Conservation (phyloP, 805 yeast genomes). For the Millerozyma acaciae region DNA sequence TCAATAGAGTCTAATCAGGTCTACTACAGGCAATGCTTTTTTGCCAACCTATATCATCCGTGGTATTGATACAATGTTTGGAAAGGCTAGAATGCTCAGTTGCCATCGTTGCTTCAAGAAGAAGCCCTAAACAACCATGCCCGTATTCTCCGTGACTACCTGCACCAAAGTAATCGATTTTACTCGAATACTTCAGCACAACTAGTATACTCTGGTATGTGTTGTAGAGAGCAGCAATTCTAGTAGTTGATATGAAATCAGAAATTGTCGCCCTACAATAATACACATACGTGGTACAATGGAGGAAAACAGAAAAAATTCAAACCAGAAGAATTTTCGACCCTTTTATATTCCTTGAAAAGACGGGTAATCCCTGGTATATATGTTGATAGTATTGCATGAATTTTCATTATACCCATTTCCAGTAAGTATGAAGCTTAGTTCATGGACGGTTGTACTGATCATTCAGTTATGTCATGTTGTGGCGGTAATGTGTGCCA, state of each 20-base stretch:
- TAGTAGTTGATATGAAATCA: conserved; percentile 19
- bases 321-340: conserved; percentile 11
- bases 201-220: conserved; percentile 44
- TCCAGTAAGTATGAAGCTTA: not conserved
- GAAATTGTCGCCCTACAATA: conserved; percentile 45
- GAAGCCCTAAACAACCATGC: conserved; percentile 25
- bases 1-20: conserved; percentile 4
- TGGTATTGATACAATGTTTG: conserved; percentile 23
- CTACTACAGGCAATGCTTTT: conserved; percentile 1
- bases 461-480: not conserved
- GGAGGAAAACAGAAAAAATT: conserved; percentile 7
- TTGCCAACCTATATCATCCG: not conserved
- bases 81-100: conserved; percentile 42
- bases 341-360: not conserved
- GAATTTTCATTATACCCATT: no score
- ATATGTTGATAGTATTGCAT: no score
- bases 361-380: not conserved
- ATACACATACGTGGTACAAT: conserved; percentile 47
- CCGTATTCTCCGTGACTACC: conserved; percentile 42
- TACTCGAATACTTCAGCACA: conserved; percentile 3
- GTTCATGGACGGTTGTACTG: not conserved
- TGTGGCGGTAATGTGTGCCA: no score
- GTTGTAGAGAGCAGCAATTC: conserved; percentile 49
- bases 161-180: conserved; percentile 8
- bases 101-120: conserved; percentile 13